These are phyloP conservation scores for Cercophora samala DNA, from an alignment of 495 filamentous ascomycete genomes.

Conservation along the genomic window DNA sequence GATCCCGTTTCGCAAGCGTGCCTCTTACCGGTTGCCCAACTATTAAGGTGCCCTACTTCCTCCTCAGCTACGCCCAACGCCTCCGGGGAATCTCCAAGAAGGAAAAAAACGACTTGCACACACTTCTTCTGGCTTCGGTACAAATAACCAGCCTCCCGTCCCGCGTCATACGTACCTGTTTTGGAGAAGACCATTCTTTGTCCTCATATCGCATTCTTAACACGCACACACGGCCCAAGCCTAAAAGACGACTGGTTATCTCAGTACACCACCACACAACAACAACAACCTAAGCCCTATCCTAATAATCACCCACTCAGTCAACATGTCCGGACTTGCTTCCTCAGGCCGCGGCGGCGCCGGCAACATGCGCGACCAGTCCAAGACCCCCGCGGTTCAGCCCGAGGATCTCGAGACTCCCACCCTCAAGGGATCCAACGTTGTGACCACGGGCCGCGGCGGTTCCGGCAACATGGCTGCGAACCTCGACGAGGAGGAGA, in stretches of 20 bases:
- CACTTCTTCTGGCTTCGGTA: neutral
- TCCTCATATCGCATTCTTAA: neutral
- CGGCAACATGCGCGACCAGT: constrained; percentile 71
- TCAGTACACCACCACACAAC: neutral
- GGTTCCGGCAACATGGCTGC: constrained; percentile 69
- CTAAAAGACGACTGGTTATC: neutral
- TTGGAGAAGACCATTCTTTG: neutral
- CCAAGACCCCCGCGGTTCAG: constrained; percentile 43
- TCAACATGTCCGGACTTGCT: constrained; percentile 36
- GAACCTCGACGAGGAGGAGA: constrained; percentile 63
- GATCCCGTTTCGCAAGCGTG: neutral
- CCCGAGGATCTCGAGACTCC: constrained; percentile 69
- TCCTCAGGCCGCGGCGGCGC: constrained; percentile 54
- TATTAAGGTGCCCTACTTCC: neutral
- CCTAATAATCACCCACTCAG: neutral
- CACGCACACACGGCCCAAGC: constrained; percentile 1
- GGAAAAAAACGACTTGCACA: neutral
- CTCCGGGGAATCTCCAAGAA: neutral
- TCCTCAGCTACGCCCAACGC: neutral
- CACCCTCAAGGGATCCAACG: constrained; percentile 65
- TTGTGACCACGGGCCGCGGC: constrained; percentile 75
- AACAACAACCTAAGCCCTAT: neutral
- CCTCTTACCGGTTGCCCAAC: neutral
- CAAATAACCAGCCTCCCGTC: neutral
- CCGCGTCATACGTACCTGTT: neutral